Evolutionary conservation across 2,329 filamentous ascomycete species (phyloP).

Genomic region (Paradendryphiella salina): DNA sequence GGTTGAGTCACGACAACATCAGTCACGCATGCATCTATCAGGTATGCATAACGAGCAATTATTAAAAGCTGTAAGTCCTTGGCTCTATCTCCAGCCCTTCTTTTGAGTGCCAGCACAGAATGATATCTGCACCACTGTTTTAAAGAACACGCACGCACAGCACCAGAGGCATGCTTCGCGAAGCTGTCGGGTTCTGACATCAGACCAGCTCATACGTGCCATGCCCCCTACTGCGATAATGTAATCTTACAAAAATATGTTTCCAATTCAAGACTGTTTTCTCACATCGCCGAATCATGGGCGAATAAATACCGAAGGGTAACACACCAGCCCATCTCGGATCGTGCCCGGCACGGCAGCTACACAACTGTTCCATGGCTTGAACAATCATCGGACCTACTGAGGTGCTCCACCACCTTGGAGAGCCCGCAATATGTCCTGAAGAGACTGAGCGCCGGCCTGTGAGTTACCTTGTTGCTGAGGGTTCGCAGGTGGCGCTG

Average conservation of each 20-base stretch:
- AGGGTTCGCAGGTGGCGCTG: slow-evolving; percentile 24
- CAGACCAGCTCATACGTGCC: not conserved
- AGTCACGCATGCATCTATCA: not conserved
- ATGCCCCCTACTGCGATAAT: slow-evolving; percentile 4
- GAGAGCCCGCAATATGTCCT: slow-evolving; percentile 40
- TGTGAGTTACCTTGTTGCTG: slow-evolving; percentile 28
- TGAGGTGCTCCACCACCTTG: slow-evolving; percentile 26
- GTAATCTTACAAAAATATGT: slow-evolving; percentile 10
- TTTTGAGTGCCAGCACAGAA: too few relatives aligned
- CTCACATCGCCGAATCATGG: not conserved
- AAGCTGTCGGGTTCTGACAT: not conserved
- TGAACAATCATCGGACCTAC: not conserved
- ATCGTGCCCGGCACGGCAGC: not conserved
- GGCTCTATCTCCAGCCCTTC: not conserved
- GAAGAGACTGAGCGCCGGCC: slow-evolving; percentile 28
- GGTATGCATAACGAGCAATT: slow-evolving; percentile 4
- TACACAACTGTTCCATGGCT: not conserved
- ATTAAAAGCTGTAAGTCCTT: slow-evolving; percentile 4
- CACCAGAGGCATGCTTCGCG: too few relatives aligned
- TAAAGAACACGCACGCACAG: too few relatives aligned
- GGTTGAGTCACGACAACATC: too few relatives aligned
- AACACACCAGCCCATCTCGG: not conserved
- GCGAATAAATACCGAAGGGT: too few relatives aligned
- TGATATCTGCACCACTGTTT: too few relatives aligned
- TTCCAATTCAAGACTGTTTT: not conserved